Evolutionary conservation across 352 stramenopile species (phyloP), one percentile per base, ranked within the genome.

Genomic region (Globisporangium okanoganense): DNA sequence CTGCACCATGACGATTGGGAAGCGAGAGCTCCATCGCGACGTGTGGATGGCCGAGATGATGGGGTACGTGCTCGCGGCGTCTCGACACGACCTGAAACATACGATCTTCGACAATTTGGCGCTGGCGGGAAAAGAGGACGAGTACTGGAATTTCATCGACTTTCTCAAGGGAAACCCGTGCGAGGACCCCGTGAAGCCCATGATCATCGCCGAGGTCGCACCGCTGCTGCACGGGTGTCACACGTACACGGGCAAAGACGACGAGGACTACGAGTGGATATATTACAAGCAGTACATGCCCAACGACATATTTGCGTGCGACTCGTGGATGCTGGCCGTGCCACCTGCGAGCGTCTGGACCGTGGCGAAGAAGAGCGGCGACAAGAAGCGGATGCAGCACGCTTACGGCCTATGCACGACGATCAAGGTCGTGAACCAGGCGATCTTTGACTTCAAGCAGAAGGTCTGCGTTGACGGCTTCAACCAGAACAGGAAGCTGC

Each of bases 331-430:
- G 25, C 64, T 94, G 47, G 72, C 81, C 1, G 33, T 75, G 20
- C 82, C 85, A 12, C 82, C 82, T 0, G 57, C 71, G 22, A 78
- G 73, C 6, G 57, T 92, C 9, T 94, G 85, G 85, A 78, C 75
- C 13, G 56, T 82, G 24, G 79, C 79, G 14, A 85, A 89, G 65
- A 57, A 69, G 31, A 69, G 65, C 6, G 61, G 68, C 18, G 72
- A 92, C 54, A 55, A 66, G 25, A 66, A 80, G 55, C 55, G 58
- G 13, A 79, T 92, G 71, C 60, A 80, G 48, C 69, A 90, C 47
- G 82, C 71, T 16, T 94, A 90, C 40, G 82, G 81, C 14, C 51
- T 94, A n/a, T 94, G 82, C 63, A 94, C 85, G 36, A 82, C 69
- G 55, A 71, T 94, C 55, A 91, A 90, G 61, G 52, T 86, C 27